Percentiles rank a stretch among this genome's conserved stretches.
phyloP scores from a whole-genome alignment of 2,329 filamentous ascomycete genomes.

The Mollisia scopiformis region DNA sequence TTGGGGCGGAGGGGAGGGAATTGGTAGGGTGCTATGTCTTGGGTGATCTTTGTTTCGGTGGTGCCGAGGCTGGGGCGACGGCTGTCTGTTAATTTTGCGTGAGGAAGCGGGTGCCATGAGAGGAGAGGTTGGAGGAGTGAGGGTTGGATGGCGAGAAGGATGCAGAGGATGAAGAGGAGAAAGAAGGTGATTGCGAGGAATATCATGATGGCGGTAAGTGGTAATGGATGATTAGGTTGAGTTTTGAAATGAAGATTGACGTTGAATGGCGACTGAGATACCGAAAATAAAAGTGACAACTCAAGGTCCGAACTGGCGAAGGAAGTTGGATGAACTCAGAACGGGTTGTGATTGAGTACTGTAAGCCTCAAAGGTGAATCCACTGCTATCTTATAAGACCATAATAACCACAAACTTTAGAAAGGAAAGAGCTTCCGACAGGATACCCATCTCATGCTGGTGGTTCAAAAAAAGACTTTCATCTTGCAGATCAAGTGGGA shows the following conservation, averaged over 20 bases:
- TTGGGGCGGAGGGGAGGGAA: slow-evolving; percentile 26
- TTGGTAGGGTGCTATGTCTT: slow-evolving; percentile 25
- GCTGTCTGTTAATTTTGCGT: neutral
- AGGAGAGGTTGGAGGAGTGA: neutral
- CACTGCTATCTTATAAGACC: neutral
- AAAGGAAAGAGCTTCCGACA: neutral
- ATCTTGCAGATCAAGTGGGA: neutral
- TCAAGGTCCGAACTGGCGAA: too few relatives aligned
- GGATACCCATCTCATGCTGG: neutral
- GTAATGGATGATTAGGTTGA: neutral
- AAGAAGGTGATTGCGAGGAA: slow-evolving; percentile 1
- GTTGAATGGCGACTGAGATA: neutral
- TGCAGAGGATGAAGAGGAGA: slow-evolving; percentile 3
- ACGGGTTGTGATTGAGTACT: neutral
- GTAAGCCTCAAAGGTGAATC: neutral
- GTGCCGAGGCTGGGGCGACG: neutral
- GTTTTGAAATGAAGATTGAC: neutral
- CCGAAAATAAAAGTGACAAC: too few relatives aligned
- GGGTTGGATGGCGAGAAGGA: slow-evolving; percentile 6
- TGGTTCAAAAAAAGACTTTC: neutral
- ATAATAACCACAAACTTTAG: neutral
- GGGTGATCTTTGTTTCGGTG: slow-evolving; percentile 14
- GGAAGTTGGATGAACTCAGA: slow-evolving; percentile 4
- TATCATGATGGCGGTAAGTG: neutral
- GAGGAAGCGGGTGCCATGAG: neutral